Conservation (phyloP, 768 basidiomycete species). For the Serendipita sp. region DNA sequence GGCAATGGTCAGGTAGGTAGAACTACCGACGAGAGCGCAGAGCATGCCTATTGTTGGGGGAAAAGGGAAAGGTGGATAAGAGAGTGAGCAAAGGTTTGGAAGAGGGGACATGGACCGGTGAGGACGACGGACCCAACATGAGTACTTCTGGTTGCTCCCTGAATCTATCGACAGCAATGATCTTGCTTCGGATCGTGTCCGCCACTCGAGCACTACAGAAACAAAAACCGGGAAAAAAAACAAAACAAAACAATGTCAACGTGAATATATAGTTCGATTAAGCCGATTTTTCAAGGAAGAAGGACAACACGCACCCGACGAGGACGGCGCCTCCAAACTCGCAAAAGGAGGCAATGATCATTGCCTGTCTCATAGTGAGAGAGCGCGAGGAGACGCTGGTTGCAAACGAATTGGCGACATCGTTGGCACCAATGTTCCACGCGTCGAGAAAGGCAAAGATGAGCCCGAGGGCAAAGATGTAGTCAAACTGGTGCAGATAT, state of each 20-base stretch:
- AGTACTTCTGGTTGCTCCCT: constrained; percentile 23
- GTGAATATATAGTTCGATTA: too few species aligned
- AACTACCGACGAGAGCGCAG: constrained; percentile 22
- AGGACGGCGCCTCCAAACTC: constrained; percentile 26
- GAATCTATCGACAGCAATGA: constrained; percentile 22
- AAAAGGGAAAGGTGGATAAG: too few species aligned
- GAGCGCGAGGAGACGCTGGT: constrained; percentile 13
- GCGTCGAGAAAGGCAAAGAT: constrained; percentile 24
- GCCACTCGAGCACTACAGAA: constrained; percentile 19
- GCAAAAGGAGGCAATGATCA: constrained; percentile 18
- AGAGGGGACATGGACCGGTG: too few species aligned
- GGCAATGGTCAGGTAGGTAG: constrained; percentile 19
- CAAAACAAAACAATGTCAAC: too few species aligned
- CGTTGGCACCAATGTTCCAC: constrained; percentile 24
- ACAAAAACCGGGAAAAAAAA: not conserved
- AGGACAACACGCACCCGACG: constrained; percentile 16
- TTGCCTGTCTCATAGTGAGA: constrained; percentile 22
- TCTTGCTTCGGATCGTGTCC: constrained; percentile 29
- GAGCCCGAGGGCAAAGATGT: constrained; percentile 21
- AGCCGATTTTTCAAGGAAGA: too few species aligned
- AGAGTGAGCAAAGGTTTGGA: too few species aligned
- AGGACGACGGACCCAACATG: constrained; percentile 18
- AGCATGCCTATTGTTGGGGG: constrained; percentile 21
- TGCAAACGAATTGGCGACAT: constrained; percentile 1
- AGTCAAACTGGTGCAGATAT: constrained; percentile 18